phyloP scores from a whole-genome alignment of 179 eudicot genomes.

The Gypsophila paniculata region DNA sequence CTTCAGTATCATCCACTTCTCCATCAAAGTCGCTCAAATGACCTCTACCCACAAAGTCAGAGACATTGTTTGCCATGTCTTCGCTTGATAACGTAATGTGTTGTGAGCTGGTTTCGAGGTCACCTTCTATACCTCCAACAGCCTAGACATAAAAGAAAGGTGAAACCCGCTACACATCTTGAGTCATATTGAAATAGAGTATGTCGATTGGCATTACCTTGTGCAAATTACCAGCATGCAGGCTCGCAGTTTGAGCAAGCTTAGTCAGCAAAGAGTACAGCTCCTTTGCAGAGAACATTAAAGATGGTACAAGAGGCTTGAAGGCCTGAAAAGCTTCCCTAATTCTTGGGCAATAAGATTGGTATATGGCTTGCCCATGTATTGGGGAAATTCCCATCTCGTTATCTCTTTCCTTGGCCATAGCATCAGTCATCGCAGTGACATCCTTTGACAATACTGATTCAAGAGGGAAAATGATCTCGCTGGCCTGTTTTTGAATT shows the following conservation, averaged over 20 bases:
- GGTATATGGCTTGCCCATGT: conserved; percentile 97
- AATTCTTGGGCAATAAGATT: conserved; percentile 65
- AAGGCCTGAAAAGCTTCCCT: conserved; percentile 64
- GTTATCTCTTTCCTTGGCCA: conserved; percentile 72
- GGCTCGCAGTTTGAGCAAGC: conserved; percentile 84
- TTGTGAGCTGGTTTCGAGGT: conserved; percentile 61
- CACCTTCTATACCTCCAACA: conserved; percentile 85
- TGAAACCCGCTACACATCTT: conserved; percentile 2
- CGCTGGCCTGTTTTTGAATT: conserved; percentile 59
- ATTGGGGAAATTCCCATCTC: conserved; percentile 73
- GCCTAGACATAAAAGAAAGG: conserved; percentile 44
- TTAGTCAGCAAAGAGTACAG: conserved; percentile 70
- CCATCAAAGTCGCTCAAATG: conserved; percentile 36
- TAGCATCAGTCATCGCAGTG: conserved; percentile 92
- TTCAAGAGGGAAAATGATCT: conserved; percentile 83
- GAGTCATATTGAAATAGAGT: conserved; percentile 12
- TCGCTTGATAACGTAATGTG: conserved; percentile 50
- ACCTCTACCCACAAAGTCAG: conserved; percentile 45
- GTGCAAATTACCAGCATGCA: conserved; percentile 96
- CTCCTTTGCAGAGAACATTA: conserved; percentile 69
- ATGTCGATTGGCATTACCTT: conserved; percentile 47
- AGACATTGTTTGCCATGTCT: conserved; percentile 35
- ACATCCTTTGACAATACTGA: conserved; percentile 84
- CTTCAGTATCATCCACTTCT: conserved; percentile 36
- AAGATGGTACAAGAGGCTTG: conserved; percentile 66